Evolutionary conservation across 176 grass and related monocot species (phyloP), one percentile per base, ranked within the genome.

Genomic region (Ampelocalamus luodianensis): DNA sequence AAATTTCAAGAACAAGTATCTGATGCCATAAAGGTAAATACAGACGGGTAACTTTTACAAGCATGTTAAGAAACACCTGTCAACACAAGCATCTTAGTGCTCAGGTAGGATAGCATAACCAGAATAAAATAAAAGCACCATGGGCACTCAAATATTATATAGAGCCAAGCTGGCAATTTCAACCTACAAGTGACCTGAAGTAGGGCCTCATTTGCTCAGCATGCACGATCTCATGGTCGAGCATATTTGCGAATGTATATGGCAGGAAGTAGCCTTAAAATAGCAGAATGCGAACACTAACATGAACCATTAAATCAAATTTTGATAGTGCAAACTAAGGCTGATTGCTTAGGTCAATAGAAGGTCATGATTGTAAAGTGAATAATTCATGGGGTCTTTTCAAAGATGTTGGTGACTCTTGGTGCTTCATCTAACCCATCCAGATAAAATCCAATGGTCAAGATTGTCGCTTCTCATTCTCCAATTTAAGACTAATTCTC

Each of bases 21-120:
- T 87, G 93, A 85, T 98, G 96, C 96, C 96, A 98, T 83, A 98
- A 91, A 77, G 96, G 96, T 78, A 98, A 90, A 89, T 98, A 93
- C 82, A 93, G 86, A 71, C 91, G 77, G 72, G 93, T 95, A 82
- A 98, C 93, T 87, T 98, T 98, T 53, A 98, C 96, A 71, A 98
- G 89, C 89, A 95, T 95, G 76, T 98, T 98, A 71, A 98, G 91
- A 65, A 98, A 98, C 60, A 98, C 96, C 96, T 98, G 87, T 63
- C 62, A 90, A 83, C 11, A 76, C 15, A 90, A 79, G 37, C 24
- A 91, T 48, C 84, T 87, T 87, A 65, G 27, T 65, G 58, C 48
- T 48, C 61, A 80, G 50, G 39, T 79, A 77, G 40, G 76, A 79
- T 64, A 79, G 61, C 54, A 82, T 66, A 55, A 81, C 58, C 32